phyloP scores from a whole-genome alignment of 2,329 filamentous ascomycete genomes.

The Mariannaea sp. region DNA sequence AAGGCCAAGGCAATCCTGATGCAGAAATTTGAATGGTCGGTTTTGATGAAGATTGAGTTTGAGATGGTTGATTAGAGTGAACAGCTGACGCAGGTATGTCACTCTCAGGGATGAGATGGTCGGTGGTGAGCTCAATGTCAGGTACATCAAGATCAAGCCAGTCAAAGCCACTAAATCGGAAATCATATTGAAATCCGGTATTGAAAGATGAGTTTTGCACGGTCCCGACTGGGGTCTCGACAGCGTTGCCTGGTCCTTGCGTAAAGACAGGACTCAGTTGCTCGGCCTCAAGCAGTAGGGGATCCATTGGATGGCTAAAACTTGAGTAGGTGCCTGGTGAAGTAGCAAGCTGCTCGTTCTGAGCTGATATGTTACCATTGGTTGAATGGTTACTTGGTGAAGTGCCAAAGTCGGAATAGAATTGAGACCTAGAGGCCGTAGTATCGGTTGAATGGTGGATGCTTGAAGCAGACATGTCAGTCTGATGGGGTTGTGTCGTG shows the following conservation, averaged over 20 bases:
- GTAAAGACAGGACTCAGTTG: constrained; percentile 12
- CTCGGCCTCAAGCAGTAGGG: constrained; percentile 7
- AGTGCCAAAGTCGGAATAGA: neutral
- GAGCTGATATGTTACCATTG: neutral
- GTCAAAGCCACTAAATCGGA: constrained; percentile 25
- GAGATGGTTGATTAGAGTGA: neutral
- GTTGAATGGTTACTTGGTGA: neutral
- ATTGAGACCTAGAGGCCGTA: neutral
- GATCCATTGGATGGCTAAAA: constrained; percentile 8
- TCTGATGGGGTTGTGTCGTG: neutral
- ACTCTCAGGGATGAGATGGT: neutral
- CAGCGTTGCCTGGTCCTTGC: neutral
- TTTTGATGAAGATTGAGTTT: neutral
- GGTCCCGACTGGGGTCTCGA: neutral
- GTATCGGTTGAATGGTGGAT: neutral
- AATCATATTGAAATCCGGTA: constrained; percentile 17
- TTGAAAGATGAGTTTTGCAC: neutral
- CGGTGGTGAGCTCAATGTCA: constrained; percentile 13
- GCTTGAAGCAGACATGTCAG: neutral
- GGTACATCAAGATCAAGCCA: constrained; percentile 32
- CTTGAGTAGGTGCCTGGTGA: constrained; percentile 3
- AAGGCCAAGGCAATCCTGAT: constrained; percentile 25
- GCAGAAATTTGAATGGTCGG: constrained; percentile 3
- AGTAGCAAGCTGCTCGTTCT: neutral
- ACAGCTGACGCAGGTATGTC: neutral